Evolutionary conservation across 352 stramenopile genomes (phyloP), one percentile per base, ranked within the genome.

Genomic region (Pythium monospermum): DNA sequence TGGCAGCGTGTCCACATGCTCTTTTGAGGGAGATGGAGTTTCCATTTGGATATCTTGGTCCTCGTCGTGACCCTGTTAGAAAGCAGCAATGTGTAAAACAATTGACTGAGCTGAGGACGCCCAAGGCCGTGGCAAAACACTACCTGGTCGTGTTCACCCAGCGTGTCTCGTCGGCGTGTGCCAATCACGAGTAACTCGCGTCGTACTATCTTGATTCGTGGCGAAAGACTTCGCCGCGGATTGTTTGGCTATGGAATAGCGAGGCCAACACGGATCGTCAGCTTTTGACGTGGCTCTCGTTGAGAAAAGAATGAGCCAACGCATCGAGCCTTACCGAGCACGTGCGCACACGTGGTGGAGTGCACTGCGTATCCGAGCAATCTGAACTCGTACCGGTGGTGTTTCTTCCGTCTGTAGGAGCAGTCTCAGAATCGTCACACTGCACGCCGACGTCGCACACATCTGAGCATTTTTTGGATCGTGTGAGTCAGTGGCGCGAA

Each of bases 141-240:
- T n/a, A 45, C 39, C 39, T 45, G 39, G 11, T 45, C 6, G 11
- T 16, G 39, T 31, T 16, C 22, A 19, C 39, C 1, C 4, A 26
- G 35, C n/a, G 35, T 28, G 11, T 56, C 39, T 15, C 40, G 40
- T 58, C 30, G 31, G 25, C 27, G 32, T 22, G 41, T 49, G 2
- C 30, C 44, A 25, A 61, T 35, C 6, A 61, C 15, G n/a, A 57
- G 26, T 21, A 62, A 25, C 30, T 58, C 56, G 32, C 56, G 48
- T 30, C 56, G 27, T 18, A 64, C 49, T 12, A 51, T 54, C 49
- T 64, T 58, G 36, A 58, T 51, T 30, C 25, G 56, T 13, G 55
- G 55, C 11, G 55, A 62, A 35, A 62, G 55, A 32, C 48, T 62
- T 3, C 42, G 40, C 32, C 47, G 55, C n/a, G 55, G 27, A 16